Percentiles rank a stretch among this genome's conserved stretches.
These are phyloP conservation scores for Mycena belliarum DNA, from an alignment of 768 basidiomycete species.

Conservation along the genomic window DNA sequence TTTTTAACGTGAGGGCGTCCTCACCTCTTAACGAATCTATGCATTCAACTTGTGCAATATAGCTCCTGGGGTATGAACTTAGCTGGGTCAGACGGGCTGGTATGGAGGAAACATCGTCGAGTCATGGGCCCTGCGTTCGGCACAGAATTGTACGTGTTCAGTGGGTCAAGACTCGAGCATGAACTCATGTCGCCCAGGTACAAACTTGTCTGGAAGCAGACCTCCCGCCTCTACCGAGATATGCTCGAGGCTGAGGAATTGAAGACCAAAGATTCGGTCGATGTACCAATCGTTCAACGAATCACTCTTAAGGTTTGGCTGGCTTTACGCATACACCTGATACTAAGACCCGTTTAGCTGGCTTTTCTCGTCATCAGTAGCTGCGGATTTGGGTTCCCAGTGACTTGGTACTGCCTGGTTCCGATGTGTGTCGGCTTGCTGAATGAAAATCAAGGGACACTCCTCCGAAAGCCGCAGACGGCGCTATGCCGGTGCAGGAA, in stretches of 20 bases:
- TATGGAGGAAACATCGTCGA: constrained; percentile 36
- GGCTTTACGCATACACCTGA: not conserved
- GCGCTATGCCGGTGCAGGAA: constrained; percentile 40
- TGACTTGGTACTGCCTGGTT: constrained; percentile 34
- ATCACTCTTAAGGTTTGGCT: constrained; percentile 37
- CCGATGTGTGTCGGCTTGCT: not conserved
- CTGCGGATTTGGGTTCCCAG: constrained; percentile 49
- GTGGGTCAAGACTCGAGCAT: not conserved
- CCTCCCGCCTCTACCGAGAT: constrained; percentile 36
- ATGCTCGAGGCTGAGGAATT: constrained; percentile 42
- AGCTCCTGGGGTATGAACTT: constrained; percentile 35
- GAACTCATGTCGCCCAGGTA: constrained; percentile 30
- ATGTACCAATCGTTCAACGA: constrained; percentile 33
- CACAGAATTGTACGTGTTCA: constrained; percentile 24
- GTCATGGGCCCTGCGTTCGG: constrained; percentile 36
- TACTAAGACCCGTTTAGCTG: constrained; percentile 29
- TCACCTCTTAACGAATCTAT: no score
- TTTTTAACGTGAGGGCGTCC: constrained; percentile 33
- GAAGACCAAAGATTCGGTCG: constrained; percentile 28
- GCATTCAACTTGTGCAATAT: not conserved
- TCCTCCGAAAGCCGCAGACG: constrained; percentile 38
- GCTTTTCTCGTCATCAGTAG: constrained; percentile 44
- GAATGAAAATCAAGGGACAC: constrained; percentile 17
- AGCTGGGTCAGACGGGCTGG: constrained; percentile 29
- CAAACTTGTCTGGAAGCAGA: constrained; percentile 42